Percentiles rank a stretch among this genome's conserved stretches.
Conservation (phyloP, 2,329 filamentous ascomycete species). For the Chaetomiaceae sp. region DNA sequence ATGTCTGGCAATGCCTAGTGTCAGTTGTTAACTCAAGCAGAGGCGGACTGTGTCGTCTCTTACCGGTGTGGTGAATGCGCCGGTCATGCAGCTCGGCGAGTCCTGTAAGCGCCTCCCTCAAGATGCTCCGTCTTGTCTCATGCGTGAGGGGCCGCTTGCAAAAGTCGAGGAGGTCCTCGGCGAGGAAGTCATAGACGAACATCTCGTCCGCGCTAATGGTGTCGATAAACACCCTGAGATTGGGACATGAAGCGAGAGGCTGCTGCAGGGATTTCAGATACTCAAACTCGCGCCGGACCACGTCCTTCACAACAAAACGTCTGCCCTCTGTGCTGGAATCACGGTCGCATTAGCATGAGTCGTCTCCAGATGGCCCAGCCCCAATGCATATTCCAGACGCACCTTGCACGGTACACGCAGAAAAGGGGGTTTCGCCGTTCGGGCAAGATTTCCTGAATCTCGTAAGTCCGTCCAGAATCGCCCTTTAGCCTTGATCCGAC, state of each 20-base stretch:
- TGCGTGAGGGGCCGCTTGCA: not conserved
- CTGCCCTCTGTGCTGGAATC: not conserved
- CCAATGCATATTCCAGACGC: not conserved
- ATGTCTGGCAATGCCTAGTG: conserved; percentile 29
- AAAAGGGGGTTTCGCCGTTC: not conserved
- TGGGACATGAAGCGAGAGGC: conserved; percentile 24
- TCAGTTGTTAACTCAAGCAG: not conserved
- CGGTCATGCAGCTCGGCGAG: conserved; percentile 33
- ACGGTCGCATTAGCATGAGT: too few species aligned
- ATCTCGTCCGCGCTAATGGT: conserved; percentile 13
- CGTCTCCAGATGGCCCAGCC: too few species aligned
- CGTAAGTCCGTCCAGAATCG: not conserved
- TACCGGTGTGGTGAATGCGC: conserved; percentile 32
- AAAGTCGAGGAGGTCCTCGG: conserved; percentile 10
- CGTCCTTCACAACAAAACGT: conserved; percentile 27
- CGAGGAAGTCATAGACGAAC: conserved; percentile 19
- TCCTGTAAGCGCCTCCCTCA: conserved; percentile 20
- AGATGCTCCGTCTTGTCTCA: conserved; percentile 7
- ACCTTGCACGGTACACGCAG: conserved; percentile 15
- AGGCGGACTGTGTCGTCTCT: too few species aligned
- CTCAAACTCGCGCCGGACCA: conserved; percentile 31
- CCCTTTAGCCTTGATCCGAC: not conserved
- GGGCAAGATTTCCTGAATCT: not conserved
- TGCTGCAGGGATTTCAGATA: conserved; percentile 31
- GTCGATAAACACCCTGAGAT: conserved; percentile 29